A percentile compares a stretch with the other conserved stretches of the same genome.
phyloP scores from a whole-genome alignment of 2,329 filamentous ascomycete species.

The Cercospora sojina region DNA sequence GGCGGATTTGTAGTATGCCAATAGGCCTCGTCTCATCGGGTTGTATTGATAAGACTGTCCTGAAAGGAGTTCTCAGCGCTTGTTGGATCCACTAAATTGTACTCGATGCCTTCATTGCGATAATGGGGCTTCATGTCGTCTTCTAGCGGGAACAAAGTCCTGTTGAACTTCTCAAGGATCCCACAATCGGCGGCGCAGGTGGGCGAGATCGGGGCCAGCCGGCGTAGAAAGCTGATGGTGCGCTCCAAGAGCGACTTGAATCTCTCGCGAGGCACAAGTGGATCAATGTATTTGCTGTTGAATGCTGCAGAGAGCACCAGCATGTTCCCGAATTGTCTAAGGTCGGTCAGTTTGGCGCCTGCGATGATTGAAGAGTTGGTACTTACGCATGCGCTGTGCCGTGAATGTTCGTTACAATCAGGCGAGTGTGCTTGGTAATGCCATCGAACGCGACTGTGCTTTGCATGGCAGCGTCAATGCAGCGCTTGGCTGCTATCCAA shows the following conservation, averaged over 20 bases:
- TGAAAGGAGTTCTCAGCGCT: slow-evolving; percentile 31
- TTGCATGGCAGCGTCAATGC: slow-evolving; percentile 72
- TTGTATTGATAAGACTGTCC: slow-evolving; percentile 5
- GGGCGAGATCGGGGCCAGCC: slow-evolving; percentile 70
- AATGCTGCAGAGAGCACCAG: slow-evolving; percentile 83
- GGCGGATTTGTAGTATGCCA: not conserved
- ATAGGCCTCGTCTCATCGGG: not conserved
- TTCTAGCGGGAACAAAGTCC: slow-evolving; percentile 34
- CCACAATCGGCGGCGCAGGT: slow-evolving; percentile 71
- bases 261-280: slow-evolving; percentile 56
- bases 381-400: slow-evolving; percentile 94
- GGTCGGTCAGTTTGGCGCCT: slow-evolving; percentile 30
- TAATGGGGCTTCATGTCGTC: slow-evolving; percentile 28
- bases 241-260: slow-evolving; percentile 64
- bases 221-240: slow-evolving; percentile 73
- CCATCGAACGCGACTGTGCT: slow-evolving; percentile 84
- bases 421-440: slow-evolving; percentile 54
- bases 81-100: slow-evolving; percentile 13
- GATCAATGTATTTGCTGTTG: slow-evolving; percentile 55
- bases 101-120: slow-evolving; percentile 27
- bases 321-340: slow-evolving; percentile 93
- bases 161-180: slow-evolving; percentile 62
- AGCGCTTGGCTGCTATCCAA: slow-evolving; percentile 44
- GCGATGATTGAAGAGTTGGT: not conserved
- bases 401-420: slow-evolving; percentile 94